Evolutionary conservation across 768 basidiomycete genomes (phyloP).

Genomic region (Mycena indigotica): DNA sequence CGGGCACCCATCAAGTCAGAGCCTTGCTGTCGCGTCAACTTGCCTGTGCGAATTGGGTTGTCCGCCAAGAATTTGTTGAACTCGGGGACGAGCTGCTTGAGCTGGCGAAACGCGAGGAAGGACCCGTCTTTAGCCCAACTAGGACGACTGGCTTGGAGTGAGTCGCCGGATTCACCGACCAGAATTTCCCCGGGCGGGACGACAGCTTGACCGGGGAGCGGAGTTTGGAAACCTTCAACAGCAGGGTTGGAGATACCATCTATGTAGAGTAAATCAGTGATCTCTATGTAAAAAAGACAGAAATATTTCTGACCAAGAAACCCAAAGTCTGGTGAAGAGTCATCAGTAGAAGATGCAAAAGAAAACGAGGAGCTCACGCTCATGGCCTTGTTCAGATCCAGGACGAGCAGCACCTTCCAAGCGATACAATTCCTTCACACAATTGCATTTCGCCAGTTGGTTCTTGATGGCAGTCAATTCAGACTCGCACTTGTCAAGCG

Average conservation of each 20-base stretch:
- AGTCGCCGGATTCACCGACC: conserved; percentile 30
- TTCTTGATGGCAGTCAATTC: conserved; percentile 8
- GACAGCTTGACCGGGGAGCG: conserved; percentile 20
- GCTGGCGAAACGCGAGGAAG: conserved; percentile 38
- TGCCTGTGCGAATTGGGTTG: conserved; percentile 18
- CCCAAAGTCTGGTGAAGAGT: conserved; percentile 19
- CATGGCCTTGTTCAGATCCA: conserved; percentile 24
- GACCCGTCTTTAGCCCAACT: conserved; percentile 32
- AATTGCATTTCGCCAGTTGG: conserved; percentile 4
- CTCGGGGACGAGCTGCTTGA: conserved; percentile 36
- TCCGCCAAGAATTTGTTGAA: conserved; percentile 28
- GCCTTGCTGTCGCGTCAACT: conserved; percentile 25
- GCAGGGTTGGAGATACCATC: conserved; percentile 26
- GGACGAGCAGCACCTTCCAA: conserved; percentile 27
- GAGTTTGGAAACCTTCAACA: conserved; percentile 17
- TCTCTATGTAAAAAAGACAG: too few species aligned
- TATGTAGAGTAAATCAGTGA: conserved; percentile 7
- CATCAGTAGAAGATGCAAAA: conserved; percentile 12
- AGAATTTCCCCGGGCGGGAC: conserved; percentile 15
- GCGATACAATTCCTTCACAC: conserved; percentile 17
- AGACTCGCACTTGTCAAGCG: conserved; percentile 9
- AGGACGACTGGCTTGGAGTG: conserved; percentile 13
- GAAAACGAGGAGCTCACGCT: conserved; percentile 31
- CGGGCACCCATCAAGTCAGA: conserved; percentile 33
- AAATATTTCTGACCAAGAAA: too few species aligned